These are phyloP conservation scores for Megacollybia platyphylla DNA, from an alignment of 1,284 basidiomycete species.

Conservation along the genomic window DNA sequence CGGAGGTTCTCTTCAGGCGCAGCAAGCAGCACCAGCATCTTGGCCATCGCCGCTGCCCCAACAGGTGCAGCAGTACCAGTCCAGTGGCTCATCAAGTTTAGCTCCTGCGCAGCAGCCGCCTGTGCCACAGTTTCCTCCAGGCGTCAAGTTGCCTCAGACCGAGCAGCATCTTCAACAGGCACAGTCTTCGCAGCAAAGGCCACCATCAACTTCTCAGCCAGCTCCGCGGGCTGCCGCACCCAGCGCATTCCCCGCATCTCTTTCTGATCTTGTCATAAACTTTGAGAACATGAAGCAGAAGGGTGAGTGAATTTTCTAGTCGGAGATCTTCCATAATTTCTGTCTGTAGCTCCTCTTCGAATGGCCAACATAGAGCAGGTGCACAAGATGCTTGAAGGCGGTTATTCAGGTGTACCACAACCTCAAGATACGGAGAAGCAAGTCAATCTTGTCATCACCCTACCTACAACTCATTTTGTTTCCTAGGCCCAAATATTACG, in stretches of 20 bases:
- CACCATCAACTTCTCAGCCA: slow-evolving; percentile 13
- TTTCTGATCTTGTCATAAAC: slow-evolving; percentile 89
- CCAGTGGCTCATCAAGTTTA: slow-evolving; percentile 15
- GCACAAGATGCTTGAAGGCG: slow-evolving; percentile 85
- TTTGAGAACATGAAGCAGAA: slow-evolving; percentile 96
- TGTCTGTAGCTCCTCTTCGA: slow-evolving; percentile 56
- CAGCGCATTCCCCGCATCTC: slow-evolving; percentile 61
- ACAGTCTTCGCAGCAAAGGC: slow-evolving; percentile 12
- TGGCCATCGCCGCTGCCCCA: slow-evolving; percentile 49
- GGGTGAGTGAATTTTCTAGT: slow-evolving; percentile 34
- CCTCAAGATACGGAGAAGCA: slow-evolving; percentile 93
- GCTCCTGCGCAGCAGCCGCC: slow-evolving; percentile 10
- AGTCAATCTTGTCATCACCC: slow-evolving; percentile 13
- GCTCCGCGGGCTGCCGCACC: slow-evolving; percentile 18
- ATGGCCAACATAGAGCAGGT: slow-evolving; percentile 79
- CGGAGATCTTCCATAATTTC: slow-evolving; percentile 3
- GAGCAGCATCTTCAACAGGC: slow-evolving; percentile 25
- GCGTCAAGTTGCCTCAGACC: slow-evolving; percentile 40
- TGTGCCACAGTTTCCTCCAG: slow-evolving; percentile 52
- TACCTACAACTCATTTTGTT: slow-evolving; percentile 2
- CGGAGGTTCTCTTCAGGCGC: slow-evolving; percentile 14
- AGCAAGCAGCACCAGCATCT: slow-evolving; percentile 16
- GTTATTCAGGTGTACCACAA: slow-evolving; percentile 81
- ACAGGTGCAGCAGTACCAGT: slow-evolving; percentile 24
- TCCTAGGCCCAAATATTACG: slow-evolving; percentile 87